Evolutionary conservation across 257 asterid genomes (phyloP).

Genomic region (Buddleja alternifolia): DNA sequence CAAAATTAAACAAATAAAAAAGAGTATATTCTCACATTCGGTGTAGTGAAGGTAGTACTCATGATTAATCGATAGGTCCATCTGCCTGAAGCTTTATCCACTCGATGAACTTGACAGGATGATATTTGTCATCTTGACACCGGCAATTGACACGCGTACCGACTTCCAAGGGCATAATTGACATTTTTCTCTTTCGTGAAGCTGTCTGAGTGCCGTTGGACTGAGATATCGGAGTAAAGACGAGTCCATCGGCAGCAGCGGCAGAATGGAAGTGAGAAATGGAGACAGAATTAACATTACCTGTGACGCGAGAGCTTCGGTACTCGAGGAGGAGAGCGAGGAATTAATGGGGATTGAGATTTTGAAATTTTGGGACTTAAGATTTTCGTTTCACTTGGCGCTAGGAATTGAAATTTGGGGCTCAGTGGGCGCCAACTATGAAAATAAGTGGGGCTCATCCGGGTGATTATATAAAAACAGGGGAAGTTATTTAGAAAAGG

Average conservation of each 20-base stretch:
- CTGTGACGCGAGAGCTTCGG: too few species aligned
- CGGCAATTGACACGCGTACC: conserved; percentile 95
- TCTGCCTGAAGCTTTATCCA: conserved; percentile 64
- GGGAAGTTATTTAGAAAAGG: too few species aligned
- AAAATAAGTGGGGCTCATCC: too few species aligned
- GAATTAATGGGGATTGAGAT: too few species aligned
- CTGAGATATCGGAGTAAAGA: conserved; percentile 29
- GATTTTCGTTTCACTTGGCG: too few species aligned
- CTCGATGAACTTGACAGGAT: conserved; percentile 94
- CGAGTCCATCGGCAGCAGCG: conserved; percentile 34
- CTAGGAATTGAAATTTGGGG: too few species aligned
- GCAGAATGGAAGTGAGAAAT: too few species aligned
- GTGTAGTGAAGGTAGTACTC: conserved; percentile 97
- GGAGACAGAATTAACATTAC: too few species aligned
- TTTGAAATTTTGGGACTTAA: too few species aligned
- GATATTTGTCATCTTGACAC: conserved; percentile 86
- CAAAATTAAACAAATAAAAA: conserved; percentile 1
- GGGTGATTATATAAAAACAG: too few species aligned
- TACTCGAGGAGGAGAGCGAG: too few species aligned
- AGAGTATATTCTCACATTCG: conserved; percentile 64
- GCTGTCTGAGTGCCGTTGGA: conserved; percentile 53
- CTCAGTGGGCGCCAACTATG: too few species aligned
- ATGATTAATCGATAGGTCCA: conserved; percentile 67
- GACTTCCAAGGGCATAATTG: conserved; percentile 77
- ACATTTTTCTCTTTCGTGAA: conserved; percentile 59